A percentile compares a stretch with the other conserved stretches of the same genome.
phyloP scores from a whole-genome alignment of 345 rosid genomes.

The Firmiana major region DNA sequence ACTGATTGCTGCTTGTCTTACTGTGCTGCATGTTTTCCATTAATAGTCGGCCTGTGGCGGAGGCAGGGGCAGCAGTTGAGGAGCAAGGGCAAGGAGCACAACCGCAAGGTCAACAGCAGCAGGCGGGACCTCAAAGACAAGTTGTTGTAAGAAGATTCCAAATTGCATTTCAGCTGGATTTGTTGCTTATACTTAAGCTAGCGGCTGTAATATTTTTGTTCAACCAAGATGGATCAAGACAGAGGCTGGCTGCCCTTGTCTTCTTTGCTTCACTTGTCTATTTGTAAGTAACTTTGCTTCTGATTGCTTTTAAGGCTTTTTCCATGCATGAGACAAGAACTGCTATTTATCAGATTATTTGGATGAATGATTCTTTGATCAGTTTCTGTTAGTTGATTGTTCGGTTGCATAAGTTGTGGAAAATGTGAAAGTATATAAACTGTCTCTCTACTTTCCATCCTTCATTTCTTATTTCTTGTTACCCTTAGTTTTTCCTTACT shows the following conservation, averaged over 20 bases:
- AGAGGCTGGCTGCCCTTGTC: slow-evolving; percentile 80
- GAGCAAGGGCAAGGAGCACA: slow-evolving; percentile 52
- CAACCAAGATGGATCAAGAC: slow-evolving; percentile 98
- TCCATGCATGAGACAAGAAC: background rate
- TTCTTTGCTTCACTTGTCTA: slow-evolving; percentile 80
- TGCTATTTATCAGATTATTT: background rate
- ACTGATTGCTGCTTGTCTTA: background rate
- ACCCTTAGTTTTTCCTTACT: background rate
- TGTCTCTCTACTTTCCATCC: background rate
- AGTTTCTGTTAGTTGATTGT: background rate
- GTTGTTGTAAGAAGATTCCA: slow-evolving; percentile 85
- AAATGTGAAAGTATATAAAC: background rate
- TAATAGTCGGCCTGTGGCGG: slow-evolving; percentile 34
- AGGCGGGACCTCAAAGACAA: slow-evolving; percentile 63
- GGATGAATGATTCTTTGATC: background rate
- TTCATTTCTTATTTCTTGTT: background rate
- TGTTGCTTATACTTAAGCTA: slow-evolving; percentile 83
- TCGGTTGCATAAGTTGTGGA: background rate
- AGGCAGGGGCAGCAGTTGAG: slow-evolving; percentile 39
- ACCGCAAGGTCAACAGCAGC: slow-evolving; percentile 67
- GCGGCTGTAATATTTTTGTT: slow-evolving; percentile 90
- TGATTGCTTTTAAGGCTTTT: background rate
- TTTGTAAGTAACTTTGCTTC: slow-evolving; percentile 55
- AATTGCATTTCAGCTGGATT: slow-evolving; percentile 88
- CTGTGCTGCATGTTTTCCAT: slow-evolving; percentile 1